Evolutionary conservation across 371 early-diverging fungal genomes (phyloP), one percentile per base, ranked within the genome.

Genomic region (Lichtheimia ornata): DNA sequence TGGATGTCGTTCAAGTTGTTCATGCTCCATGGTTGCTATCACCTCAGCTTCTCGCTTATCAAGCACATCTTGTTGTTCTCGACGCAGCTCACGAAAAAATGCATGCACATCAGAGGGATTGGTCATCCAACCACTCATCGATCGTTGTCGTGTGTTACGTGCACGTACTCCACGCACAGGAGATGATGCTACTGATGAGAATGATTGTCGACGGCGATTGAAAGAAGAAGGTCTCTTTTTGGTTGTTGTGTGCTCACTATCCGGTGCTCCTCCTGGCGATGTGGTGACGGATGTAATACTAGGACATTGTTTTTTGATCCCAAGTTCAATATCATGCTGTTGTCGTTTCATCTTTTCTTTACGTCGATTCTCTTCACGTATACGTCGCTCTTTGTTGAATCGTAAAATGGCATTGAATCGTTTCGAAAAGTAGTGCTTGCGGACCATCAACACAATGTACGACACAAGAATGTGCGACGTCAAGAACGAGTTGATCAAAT

Each of bases 351-450:
- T 59, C 14, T 58, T 54, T 41, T 47, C 52, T 30, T 66, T 64
- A 5, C 73, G 56, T 14, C 62, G 41, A n/a, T 72, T 69, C 15
- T 63, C 65, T 40, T 77, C 78, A n/a, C 66, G 58, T 27, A 63
- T 18, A 9, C 62, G 72, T 0, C 61, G 64, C 1, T 58, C 69
- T 43, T 70, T 74, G 55, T 77, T 77, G 58, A 66, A 74, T 5
- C 57, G n/a, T 5, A 79, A 53, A 35, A 76, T 59, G 49, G 76
- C 80, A 27, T 79, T 70, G 47, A 79, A 79, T 20, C 80, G 65
- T 30, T 74, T 76, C 12, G 76, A 76, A 44, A 79, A 79, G 20
- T 73, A 76, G 49, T 74, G 66, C n/a, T 61, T 63, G 28, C 80
- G 63, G 12, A 74, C 69, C 14, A 63, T 61, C 14, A 79, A 54